Evolutionary conservation across 2,329 filamentous ascomycete species (phyloP).

Genomic region (Fusarium penzigii): DNA sequence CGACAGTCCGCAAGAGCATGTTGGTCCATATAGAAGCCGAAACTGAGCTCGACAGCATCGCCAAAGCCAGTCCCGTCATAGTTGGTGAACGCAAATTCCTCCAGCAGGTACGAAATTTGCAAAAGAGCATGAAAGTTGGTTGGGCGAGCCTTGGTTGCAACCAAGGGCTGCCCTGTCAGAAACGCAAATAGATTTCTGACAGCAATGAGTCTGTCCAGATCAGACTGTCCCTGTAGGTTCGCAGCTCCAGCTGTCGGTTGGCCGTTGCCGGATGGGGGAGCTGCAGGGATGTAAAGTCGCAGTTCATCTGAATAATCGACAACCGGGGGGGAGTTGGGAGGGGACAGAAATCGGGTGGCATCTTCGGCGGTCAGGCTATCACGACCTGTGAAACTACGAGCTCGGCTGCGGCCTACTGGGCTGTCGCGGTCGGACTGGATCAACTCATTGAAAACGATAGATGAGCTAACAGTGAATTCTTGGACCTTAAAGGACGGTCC

Average conservation of each 20-base stretch:
- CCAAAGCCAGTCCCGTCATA: constrained; percentile 61
- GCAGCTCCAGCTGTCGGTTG: constrained; percentile 37
- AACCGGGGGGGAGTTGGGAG: constrained; percentile 40
- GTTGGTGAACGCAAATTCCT: constrained; percentile 59
- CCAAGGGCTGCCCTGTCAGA: constrained; percentile 62
- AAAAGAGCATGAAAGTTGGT: constrained; percentile 57
- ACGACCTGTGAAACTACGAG: constrained; percentile 49
- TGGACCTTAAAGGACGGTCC: constrained; percentile 63
- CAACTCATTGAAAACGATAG: constrained; percentile 55
- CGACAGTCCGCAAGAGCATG: constrained; percentile 77
- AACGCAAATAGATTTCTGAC: constrained; percentile 68
- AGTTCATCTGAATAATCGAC: constrained; percentile 43
- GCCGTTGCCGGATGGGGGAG: constrained; percentile 38
- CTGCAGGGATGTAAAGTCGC: constrained; percentile 55
- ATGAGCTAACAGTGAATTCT: constrained; percentile 54
- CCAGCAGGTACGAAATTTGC: constrained; percentile 53
- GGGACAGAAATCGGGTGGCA: constrained; percentile 42
- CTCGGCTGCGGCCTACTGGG: constrained; percentile 34
- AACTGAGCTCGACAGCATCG: constrained; percentile 62
- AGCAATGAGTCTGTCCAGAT: constrained; percentile 57
- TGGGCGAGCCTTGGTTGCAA: constrained; percentile 55
- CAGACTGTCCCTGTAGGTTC: constrained; percentile 30
- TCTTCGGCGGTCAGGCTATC: constrained; percentile 52
- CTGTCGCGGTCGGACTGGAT: constrained; percentile 47
- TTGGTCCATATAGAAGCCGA: constrained; percentile 76